These are phyloP conservation scores for Typha latifolia DNA, from an alignment of 176 grass and related monocot species.

Conservation along the genomic window DNA sequence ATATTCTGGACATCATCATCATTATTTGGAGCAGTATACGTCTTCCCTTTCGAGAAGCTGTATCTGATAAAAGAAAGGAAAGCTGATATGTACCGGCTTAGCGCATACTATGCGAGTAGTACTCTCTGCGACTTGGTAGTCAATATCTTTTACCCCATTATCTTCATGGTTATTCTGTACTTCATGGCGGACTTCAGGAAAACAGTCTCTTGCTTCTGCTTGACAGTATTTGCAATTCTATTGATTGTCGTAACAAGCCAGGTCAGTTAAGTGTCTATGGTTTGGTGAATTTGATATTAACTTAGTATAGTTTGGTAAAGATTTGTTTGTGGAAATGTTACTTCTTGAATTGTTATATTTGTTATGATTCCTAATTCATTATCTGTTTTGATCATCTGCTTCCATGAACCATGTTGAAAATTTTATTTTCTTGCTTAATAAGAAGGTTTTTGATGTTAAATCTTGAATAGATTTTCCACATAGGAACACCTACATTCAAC, in stretches of 20 bases:
- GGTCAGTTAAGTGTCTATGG: slow-evolving; percentile 8
- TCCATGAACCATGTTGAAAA: no score
- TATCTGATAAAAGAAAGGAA: slow-evolving; percentile 85
- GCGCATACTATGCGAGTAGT: slow-evolving; percentile 77
- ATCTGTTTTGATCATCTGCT: no score
- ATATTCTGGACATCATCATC: slow-evolving; percentile 99
- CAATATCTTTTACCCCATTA: slow-evolving; percentile 49
- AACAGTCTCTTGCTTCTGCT: slow-evolving; percentile 51
- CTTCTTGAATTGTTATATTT: no score
- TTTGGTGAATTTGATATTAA: background rate
- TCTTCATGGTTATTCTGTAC: slow-evolving; percentile 76
- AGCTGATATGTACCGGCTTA: slow-evolving; percentile 81
- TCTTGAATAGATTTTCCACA: no score
- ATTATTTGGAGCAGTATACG: slow-evolving; percentile 81
- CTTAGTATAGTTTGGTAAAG: background rate
- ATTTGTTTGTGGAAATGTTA: no score
- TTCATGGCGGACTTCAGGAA: slow-evolving; percentile 68
- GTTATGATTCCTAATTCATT: no score
- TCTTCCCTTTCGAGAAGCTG: slow-evolving; percentile 88
- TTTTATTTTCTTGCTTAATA: no score
- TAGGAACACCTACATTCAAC: no score
- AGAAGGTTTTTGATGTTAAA: no score
- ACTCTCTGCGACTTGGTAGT: slow-evolving; percentile 77
- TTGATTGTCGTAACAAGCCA: slow-evolving; percentile 88
- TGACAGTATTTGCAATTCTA: slow-evolving; percentile 59